phyloP scores from a whole-genome alignment of 768 basidiomycete species.

The Tephrocybe sp. region DNA sequence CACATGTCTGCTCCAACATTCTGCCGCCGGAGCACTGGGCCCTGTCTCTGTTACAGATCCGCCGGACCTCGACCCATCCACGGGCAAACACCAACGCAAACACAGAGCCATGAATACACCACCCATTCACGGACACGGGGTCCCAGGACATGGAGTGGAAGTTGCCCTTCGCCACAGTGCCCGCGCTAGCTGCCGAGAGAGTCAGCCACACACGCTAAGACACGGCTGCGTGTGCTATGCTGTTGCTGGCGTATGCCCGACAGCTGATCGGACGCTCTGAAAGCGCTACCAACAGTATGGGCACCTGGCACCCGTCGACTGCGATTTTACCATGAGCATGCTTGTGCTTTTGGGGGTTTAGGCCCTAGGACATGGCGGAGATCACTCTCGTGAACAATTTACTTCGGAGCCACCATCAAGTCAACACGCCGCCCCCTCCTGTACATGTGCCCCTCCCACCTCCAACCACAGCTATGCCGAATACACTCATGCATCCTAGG shows the following conservation, averaged over 20 bases:
- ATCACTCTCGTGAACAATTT: conserved; percentile 29
- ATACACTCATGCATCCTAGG: conserved; percentile 17
- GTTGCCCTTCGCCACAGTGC: neutral
- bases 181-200: no score
- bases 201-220: conserved; percentile 1
- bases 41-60: conserved; percentile 7
- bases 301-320: conserved; percentile 14
- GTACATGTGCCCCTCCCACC: neutral
- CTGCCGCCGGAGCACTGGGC: conserved; percentile 5
- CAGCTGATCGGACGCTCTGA: conserved; percentile 27
- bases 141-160: neutral
- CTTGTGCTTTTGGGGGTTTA: conserved; percentile 46
- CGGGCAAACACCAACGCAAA: neutral
- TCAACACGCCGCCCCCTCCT: no score
- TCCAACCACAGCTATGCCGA: conserved; percentile 21
- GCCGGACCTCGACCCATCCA: neutral
- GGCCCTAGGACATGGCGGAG: conserved; percentile 26
- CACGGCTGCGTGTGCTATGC: conserved; percentile 10
- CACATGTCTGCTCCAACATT: neutral
- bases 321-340: conserved; percentile 45
- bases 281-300: no score
- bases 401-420: conserved; percentile 15
- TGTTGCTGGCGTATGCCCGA: conserved; percentile 27
- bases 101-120: conserved; percentile 1
- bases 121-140: conserved; percentile 1